A percentile compares a stretch with the other conserved stretches of the same genome.
phyloP scores from a whole-genome alignment of 2,329 filamentous ascomycete species.

The Dryadomyces quercus-mongolicae region DNA sequence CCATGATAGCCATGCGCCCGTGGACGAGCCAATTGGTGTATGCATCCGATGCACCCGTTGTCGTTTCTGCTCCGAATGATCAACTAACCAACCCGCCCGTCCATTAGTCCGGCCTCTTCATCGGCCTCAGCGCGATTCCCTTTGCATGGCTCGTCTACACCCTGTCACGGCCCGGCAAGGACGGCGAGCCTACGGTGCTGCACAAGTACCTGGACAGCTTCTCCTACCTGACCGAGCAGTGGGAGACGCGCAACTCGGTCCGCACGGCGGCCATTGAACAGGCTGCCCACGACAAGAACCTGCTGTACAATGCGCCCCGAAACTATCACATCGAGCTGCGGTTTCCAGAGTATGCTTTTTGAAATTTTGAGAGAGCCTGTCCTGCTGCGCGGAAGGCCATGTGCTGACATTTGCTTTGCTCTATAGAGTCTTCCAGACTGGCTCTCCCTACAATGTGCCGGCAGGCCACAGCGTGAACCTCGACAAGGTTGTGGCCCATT shows the following conservation, averaged over 20 bases:
- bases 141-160: conserved; percentile 32
- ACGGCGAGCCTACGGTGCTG: conserved; percentile 37
- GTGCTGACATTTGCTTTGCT: neutral
- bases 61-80: neutral
- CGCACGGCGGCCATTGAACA: conserved; percentile 41
- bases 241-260: conserved; percentile 39
- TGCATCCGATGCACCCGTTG: conserved; percentile 16
- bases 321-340: conserved; percentile 38
- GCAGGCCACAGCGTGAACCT: conserved; percentile 43
- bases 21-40: conserved; percentile 45
- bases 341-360: conserved; percentile 45
- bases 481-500: conserved; percentile 45
- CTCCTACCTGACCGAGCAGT: conserved; percentile 33
- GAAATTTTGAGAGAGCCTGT: too few species aligned
- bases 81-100: neutral
- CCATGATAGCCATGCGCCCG: conserved; percentile 34
- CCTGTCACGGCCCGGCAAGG: conserved; percentile 32
- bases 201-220: conserved; percentile 33
- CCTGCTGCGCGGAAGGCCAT: too few species aligned
- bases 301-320: conserved; percentile 34
- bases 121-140: conserved; percentile 32
- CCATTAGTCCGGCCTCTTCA: conserved; percentile 35
- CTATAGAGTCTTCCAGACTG: conserved; percentile 40
- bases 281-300: conserved; percentile 44
- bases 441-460: conserved; percentile 39